phyloP scores from a whole-genome alignment of 345 rosid genomes.

The Fremontodendron californicum region DNA sequence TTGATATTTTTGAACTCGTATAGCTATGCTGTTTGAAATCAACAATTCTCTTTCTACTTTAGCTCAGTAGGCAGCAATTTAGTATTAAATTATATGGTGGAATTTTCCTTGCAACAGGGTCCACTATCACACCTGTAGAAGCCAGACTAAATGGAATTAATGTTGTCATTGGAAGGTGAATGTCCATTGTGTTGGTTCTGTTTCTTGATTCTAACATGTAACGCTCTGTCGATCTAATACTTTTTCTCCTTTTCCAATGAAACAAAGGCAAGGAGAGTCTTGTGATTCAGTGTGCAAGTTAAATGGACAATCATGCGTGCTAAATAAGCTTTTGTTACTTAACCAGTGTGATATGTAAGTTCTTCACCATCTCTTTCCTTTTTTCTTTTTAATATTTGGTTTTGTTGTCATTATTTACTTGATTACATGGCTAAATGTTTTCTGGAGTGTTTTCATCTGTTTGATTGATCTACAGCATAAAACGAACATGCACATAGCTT shows the following conservation, averaged over 20 bases:
- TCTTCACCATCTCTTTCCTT: not conserved
- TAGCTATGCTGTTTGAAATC: not conserved
- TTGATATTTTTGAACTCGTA: not conserved
- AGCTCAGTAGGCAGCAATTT: not conserved
- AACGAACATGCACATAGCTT: not conserved
- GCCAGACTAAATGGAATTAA: conserved; percentile 75
- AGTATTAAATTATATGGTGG: not conserved
- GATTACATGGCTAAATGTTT: not conserved
- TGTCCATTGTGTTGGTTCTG: conserved; percentile 8
- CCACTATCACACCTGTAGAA: conserved; percentile 45
- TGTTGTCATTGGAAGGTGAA: conserved; percentile 74
- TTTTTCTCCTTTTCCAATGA: conserved; percentile 19
- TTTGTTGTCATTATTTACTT: not conserved
- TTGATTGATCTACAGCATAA: not conserved
- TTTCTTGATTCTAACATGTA: conserved; percentile 2
- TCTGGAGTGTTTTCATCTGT: not conserved
- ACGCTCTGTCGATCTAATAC: conserved; percentile 8
- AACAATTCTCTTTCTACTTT: not conserved
- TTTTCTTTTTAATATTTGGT: not conserved
- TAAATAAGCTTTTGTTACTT: conserved; percentile 73
- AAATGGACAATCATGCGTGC: conserved; percentile 77
- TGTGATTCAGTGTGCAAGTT: conserved; percentile 82
- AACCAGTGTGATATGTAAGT: conserved; percentile 87
- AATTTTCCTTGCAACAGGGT: conserved; percentile 32
- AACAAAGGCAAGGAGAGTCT: conserved; percentile 77